phyloP scores from a whole-genome alignment of 2,329 filamentous ascomycete genomes.

The Coleophoma eucalyptorum region DNA sequence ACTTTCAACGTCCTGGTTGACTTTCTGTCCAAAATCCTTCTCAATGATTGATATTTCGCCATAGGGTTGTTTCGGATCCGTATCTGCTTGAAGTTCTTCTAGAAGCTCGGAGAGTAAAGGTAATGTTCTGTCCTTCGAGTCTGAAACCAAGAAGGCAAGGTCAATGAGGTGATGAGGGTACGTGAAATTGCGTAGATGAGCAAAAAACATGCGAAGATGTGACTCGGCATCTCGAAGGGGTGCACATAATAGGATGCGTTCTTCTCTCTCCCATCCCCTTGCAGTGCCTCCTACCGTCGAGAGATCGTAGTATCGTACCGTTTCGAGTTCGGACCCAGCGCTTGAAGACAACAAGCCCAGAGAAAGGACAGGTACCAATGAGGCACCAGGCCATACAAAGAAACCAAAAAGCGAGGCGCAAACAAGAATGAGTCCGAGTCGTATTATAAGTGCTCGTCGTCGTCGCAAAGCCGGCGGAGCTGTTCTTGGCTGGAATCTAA shows the following conservation, averaged over 20 bases:
- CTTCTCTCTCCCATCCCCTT: constrained; percentile 92
- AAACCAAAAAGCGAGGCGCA: constrained; percentile 64
- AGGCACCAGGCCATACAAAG: constrained; percentile 70
- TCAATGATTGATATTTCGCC: constrained; percentile 97
- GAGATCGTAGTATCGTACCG: constrained; percentile 94
- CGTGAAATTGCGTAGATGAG: constrained; percentile 93
- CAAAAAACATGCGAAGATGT: constrained; percentile 97
- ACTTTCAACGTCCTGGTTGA: constrained; percentile 96
- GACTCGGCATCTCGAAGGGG: constrained; percentile 88
- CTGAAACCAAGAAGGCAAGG: constrained; percentile 92
- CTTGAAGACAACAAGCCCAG: constrained; percentile 65
- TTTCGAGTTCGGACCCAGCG: constrained; percentile 80
- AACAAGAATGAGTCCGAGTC: constrained; percentile 56
- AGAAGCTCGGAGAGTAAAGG: constrained; percentile 71
- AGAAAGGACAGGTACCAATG: constrained; percentile 57
- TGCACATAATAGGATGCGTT: constrained; percentile 91
- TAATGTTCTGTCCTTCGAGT: constrained; percentile 91
- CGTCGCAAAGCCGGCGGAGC: constrained; percentile 68
- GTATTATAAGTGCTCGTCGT: constrained; percentile 68
- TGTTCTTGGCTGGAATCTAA: constrained; percentile 80
- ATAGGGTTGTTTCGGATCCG: constrained; percentile 77
- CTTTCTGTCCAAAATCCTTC: constrained; percentile 98
- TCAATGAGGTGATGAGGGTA: constrained; percentile 97
- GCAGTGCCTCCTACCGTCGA: constrained; percentile 87
- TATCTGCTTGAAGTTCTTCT: constrained; percentile 73